Percentiles rank a stretch among this genome's conserved stretches.
Evolutionary conservation across 2,329 filamentous ascomycete species (phyloP).

Genomic region (Neofusicoccum sp.): DNA sequence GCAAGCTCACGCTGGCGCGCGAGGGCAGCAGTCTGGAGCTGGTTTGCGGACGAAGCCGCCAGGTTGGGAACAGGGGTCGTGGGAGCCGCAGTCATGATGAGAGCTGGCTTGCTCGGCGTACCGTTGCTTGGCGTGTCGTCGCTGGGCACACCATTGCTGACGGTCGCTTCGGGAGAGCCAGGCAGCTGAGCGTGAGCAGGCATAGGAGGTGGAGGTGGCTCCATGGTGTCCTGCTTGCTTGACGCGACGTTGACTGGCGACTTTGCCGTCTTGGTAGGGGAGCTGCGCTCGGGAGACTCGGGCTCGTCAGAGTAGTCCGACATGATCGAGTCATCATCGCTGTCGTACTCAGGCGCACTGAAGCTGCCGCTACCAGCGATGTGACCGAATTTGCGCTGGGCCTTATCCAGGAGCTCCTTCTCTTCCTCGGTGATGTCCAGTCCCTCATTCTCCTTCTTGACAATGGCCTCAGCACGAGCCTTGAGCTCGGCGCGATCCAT

Average conservation of each 20-base stretch:
- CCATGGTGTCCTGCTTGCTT: slow-evolving; percentile 27
- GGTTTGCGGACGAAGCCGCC: neutral
- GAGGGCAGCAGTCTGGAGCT: neutral
- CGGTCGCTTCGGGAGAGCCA: slow-evolving; percentile 8
- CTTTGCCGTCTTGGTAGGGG: neutral
- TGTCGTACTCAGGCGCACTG: slow-evolving; percentile 27
- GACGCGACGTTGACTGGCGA: slow-evolving; percentile 20
- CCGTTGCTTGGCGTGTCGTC: neutral
- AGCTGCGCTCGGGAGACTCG: neutral
- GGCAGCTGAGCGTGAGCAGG: slow-evolving; percentile 35
- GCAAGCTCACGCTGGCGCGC: slow-evolving; percentile 3
- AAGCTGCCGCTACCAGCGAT: slow-evolving; percentile 23
- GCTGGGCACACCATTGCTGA: slow-evolving; percentile 10
- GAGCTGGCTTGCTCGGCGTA: neutral
- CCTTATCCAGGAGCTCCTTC: neutral
- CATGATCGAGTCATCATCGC: slow-evolving; percentile 22
- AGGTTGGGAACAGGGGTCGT: neutral
- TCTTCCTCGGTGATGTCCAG: neutral
- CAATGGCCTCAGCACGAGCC: slow-evolving; percentile 1
- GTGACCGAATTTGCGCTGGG: slow-evolving; percentile 19
- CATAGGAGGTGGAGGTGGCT: slow-evolving; percentile 35
- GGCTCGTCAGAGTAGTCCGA: neutral
- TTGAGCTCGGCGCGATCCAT: neutral
- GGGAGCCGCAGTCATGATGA: neutral
- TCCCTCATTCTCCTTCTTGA: neutral